These are phyloP conservation scores for Botrytis fabae DNA, from an alignment of 2,329 filamentous ascomycete genomes.

Conservation along the genomic window DNA sequence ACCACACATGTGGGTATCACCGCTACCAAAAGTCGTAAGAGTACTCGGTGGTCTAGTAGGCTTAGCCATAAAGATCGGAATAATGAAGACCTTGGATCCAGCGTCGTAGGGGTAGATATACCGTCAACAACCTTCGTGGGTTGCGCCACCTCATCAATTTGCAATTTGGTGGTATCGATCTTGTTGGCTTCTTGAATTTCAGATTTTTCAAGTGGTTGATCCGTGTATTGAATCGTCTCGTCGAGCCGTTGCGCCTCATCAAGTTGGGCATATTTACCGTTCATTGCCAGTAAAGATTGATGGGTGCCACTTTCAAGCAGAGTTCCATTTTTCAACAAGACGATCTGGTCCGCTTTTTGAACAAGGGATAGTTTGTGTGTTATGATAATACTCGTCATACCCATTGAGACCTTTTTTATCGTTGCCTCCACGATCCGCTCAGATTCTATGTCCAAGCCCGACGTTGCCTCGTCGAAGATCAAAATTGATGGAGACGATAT, in stretches of 20 bases:
- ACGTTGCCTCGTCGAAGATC: conserved; percentile 89
- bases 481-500: conserved; percentile 87
- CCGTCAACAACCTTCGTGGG: background rate
- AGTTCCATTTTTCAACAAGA: conserved; percentile 77
- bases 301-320: conserved; percentile 91
- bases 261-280: conserved; percentile 69
- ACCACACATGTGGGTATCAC: conserved; percentile 1
- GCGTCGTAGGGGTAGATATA: background rate
- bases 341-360: conserved; percentile 87
- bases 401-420: conserved; percentile 76
- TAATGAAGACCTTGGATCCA: background rate
- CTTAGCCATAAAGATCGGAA: background rate
- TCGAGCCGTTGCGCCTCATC: conserved; percentile 62
- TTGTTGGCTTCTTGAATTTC: background rate
- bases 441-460: conserved; percentile 85
- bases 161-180: background rate
- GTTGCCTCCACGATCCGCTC: conserved; percentile 91
- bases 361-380: conserved; percentile 92
- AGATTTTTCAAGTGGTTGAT: background rate
- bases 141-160: conserved; percentile 33
- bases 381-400: conserved; percentile 89
- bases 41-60: background rate
- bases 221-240: background rate
- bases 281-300: conserved; percentile 66
- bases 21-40: conserved; percentile 57